Evolutionary conservation across 352 stramenopile genomes (phyloP), one percentile per base, ranked within the genome.

Genomic region (Phytophthora fragariaefolia): DNA sequence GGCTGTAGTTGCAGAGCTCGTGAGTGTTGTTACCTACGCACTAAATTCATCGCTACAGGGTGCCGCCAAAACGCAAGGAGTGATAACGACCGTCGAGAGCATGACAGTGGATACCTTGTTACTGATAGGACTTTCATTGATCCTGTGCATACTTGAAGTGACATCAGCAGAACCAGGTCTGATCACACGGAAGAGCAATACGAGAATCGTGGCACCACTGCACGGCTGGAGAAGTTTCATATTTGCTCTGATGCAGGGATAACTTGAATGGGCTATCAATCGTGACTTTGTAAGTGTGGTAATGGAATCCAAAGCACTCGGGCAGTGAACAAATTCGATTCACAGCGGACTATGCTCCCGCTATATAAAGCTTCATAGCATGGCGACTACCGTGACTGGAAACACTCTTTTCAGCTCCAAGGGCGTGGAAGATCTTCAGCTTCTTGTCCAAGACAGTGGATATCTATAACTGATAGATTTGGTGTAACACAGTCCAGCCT

Each of bases 71-170:
- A 23, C 17, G 20, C 59, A 67, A 18, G 50, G 9, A 55, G 23
- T 32, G 17, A 28, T 30, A 9, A 43, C 17, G n/a, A 67, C 49
- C 15, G 42, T 49, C 2, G 59, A 67, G 26, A 42, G 62, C 59
- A 55, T 67, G 4, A 50, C 40, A 6, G 30, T 22, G 7, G 28
- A 23, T n/a, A 22, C 47, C 18, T 36, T 1, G 20, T 23, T 48
- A 24, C 38, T 61, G 10, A 6, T 23, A 0, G 58, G 22, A 20
- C 58, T 54, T 48, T 66, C 58, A 23, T 66, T 66, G 28, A 66
- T n/a, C 10, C 48, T 49, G 12, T 42, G 40, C 13, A 59, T 40
- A 8, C 2, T 63, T 15, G 32, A 48, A 28, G 56, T 18, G 23
- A 8, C 28, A 30, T 12, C 32, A 23, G 28, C 22, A 15, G 54